Percentiles rank a stretch among this genome's conserved stretches.
Conservation (phyloP, 2,329 filamentous ascomycete genomes). For the Cytospora paraplurivora region DNA sequence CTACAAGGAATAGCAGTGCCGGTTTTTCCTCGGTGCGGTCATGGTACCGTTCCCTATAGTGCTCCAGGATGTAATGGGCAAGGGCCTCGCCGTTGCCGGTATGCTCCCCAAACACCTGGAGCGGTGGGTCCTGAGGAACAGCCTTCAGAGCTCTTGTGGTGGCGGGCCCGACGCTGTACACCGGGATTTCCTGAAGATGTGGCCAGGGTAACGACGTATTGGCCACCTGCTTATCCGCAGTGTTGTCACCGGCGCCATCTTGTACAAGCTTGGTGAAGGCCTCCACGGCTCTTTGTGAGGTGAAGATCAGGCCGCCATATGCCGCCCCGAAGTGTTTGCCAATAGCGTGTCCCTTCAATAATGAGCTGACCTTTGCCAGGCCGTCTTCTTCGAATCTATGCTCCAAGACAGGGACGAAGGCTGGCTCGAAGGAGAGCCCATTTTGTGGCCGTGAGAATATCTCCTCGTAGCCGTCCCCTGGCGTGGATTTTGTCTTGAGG, state of each 20-base stretch:
- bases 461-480: constrained; percentile 72
- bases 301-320: constrained; percentile 82
- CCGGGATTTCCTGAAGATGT: constrained; percentile 56
- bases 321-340: constrained; percentile 39
- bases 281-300: constrained; percentile 81
- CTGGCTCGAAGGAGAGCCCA: constrained; percentile 57
- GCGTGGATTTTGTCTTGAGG: constrained; percentile 75
- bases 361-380: constrained; percentile 52
- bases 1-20: constrained; percentile 82
- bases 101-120: constrained; percentile 74
- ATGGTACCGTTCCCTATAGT: constrained; percentile 65
- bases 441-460: constrained; percentile 54
- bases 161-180: constrained; percentile 82
- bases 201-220: constrained; percentile 45
- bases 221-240: background rate
- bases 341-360: constrained; percentile 51
- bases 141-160: constrained; percentile 73
- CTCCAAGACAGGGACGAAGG: constrained; percentile 76
- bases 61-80: constrained; percentile 73
- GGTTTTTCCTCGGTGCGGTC: constrained; percentile 53
- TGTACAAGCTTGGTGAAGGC: constrained; percentile 68
- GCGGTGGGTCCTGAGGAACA: constrained; percentile 50
- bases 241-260: constrained; percentile 47
- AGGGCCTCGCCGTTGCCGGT: constrained; percentile 84
- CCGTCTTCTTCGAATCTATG: constrained; percentile 67